phyloP scores from a whole-genome alignment of 768 basidiomycete genomes.

The Mycena venus region DNA sequence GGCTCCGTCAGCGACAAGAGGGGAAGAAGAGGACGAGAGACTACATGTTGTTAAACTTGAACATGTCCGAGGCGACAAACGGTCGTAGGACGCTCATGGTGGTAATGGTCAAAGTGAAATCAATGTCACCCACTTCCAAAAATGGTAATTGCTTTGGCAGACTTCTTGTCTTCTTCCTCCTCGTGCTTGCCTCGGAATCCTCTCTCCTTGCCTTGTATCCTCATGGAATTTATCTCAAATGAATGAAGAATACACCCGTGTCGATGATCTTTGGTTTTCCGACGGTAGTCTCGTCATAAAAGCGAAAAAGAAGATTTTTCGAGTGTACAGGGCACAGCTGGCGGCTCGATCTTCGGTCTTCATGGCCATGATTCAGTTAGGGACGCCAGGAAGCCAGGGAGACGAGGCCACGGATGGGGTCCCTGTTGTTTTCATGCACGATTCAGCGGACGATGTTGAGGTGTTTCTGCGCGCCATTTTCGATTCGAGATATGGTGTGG shows the following conservation, averaged over 20 bases:
- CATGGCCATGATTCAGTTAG: background rate
- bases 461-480: conserved; percentile 6
- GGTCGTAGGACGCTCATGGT: conserved; percentile 91
- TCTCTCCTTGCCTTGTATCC: background rate
- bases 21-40: background rate
- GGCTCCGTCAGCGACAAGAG: conserved; percentile 18
- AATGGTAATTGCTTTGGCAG: background rate
- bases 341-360: conserved; percentile 19
- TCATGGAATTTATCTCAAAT: background rate
- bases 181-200: background rate
- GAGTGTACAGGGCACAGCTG: conserved; percentile 3
- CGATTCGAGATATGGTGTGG: background rate
- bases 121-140: background rate
- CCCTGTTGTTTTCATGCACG: background rate
- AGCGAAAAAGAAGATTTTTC: background rate
- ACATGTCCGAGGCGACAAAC: conserved; percentile 90
- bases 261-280: conserved; percentile 19
- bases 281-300: conserved; percentile 15
- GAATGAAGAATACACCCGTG: background rate
- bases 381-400: background rate
- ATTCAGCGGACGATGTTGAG: background rate
- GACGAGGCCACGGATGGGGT: background rate
- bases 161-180: background rate
- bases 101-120: background rate
- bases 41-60: conserved; percentile 93